Base-by-base conservation (phyloP, 805 yeast genomes). In the Jamesozyma lodderae region DNA sequence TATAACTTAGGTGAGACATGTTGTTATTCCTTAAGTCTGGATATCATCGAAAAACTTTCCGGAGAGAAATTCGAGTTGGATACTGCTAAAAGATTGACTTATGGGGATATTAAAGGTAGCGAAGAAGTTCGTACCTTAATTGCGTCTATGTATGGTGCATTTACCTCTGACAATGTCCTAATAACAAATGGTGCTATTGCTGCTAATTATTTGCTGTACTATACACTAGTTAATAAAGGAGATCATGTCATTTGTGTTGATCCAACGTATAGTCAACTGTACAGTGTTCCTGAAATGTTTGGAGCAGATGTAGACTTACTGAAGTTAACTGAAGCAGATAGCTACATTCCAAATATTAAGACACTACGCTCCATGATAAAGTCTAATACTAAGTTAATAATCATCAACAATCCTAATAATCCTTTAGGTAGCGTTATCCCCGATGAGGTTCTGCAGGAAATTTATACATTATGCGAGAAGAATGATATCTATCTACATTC, bases 161-260 rank as follows among this genome's bases (percentile, higher is more conserved):
- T 57, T 11, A 44, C 48, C 11, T 43, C 43, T 1, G 69, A 67
- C 2, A 52, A 73, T 39, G 65, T 73, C 19, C 61, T 73, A 16
- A 51, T 72, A 21, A 69, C 76, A 18, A 70, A 71, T 47, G 79
- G 79, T 19, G 77, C 75, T 3, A 74, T 74, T 52, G 78, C 72
- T 6, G 77, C 72, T 23, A 73, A 73, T 45, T 73, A 70, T 47
- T 55, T 72, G 20, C 43, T 63, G 1, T 62, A 68, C 41, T 72
- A 71, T 42, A 52, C 72, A 0, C 41, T 73, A 4, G 65, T 67
- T 6, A 65, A 66, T 25, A 58, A 63, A 4, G 68, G 62, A 4
- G 77, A 71, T 42, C 74, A 68, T 41, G 69, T 69, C 4, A 60
- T 72, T 31, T 70, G 67, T 15, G 65, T 69, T 6, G 65, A 64